A percentile compares a stretch with the other conserved stretches of the same genome.
phyloP scores from a whole-genome alignment of 2,329 filamentous ascomycete genomes.

The Alternaria dauci region DNA sequence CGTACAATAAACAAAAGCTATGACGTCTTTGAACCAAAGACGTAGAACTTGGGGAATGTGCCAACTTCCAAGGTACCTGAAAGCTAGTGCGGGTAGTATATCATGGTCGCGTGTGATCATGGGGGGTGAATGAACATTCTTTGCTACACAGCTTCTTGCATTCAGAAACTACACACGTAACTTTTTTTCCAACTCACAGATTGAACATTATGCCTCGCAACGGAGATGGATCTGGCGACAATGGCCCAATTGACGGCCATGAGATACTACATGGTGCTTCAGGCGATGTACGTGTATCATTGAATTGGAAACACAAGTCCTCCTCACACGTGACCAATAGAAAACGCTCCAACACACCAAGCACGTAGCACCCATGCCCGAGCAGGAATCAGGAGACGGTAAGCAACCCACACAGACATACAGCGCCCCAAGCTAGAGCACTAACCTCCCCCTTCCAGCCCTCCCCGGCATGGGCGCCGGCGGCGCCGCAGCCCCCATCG shows the following conservation, averaged over 20 bases:
- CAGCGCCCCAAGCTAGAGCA: not conserved
- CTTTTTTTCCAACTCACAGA: not conserved
- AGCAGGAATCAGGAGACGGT: slow-evolving; percentile 47
- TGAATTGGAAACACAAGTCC: not conserved
- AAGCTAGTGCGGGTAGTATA: not conserved
- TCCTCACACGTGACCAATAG: not conserved
- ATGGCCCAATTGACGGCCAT: slow-evolving; percentile 51
- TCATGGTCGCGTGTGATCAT: not conserved
- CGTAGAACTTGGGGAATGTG: slow-evolving; percentile 1
- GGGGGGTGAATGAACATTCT: not conserved
- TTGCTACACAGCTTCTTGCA: not conserved
- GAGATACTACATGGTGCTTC: slow-evolving; percentile 50
- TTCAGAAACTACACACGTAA: not conserved
- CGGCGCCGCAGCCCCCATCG: slow-evolving; percentile 16
- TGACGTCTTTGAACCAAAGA: slow-evolving; percentile 10
- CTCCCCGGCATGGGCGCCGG: slow-evolving; percentile 21
- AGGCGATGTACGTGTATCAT: slow-evolving; percentile 42
- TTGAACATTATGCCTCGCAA: slow-evolving; percentile 50
- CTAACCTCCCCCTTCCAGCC: slow-evolving; percentile 5
- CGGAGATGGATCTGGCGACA: slow-evolving; percentile 53
- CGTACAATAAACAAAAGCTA: slow-evolving; percentile 9
- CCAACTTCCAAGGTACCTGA: slow-evolving; percentile 12
- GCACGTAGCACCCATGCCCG: slow-evolving; percentile 48
- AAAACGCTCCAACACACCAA: slow-evolving; percentile 45
- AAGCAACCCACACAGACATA: slow-evolving; percentile 1